Conservation (phyloP, 73 alveolate genomes). For the Stentor coeruleus region DNA sequence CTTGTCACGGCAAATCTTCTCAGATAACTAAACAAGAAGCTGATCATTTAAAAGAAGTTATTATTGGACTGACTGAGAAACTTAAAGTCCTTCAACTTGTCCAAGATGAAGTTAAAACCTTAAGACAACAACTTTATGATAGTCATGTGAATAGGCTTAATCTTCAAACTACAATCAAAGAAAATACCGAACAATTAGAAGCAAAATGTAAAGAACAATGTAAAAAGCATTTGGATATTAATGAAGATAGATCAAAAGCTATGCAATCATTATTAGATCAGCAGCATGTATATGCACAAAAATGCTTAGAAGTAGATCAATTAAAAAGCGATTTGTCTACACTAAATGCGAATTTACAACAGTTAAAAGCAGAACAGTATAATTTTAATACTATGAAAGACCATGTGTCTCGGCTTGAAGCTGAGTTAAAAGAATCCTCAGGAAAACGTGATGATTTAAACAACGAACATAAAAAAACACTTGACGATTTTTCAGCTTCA, state of each 20-base stretch:
- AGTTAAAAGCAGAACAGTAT: conserved; percentile 6
- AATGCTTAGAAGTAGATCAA: background rate
- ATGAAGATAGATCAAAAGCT: conserved; percentile 11
- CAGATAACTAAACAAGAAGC: conserved; percentile 9
- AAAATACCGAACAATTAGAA: background rate
- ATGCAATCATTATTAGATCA: background rate
- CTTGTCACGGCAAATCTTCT: background rate
- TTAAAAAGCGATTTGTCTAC: background rate
- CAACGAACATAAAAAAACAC: background rate
- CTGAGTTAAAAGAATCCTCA: background rate
- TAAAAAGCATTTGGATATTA: background rate
- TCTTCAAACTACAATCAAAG: background rate
- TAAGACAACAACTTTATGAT: conserved; percentile 5
- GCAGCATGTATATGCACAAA: conserved; percentile 11
- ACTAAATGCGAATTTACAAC: background rate
- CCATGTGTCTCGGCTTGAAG: background rate
- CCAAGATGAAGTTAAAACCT: conserved; percentile 15
- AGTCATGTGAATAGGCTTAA: background rate
- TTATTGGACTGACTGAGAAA: background rate
- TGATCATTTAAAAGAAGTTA: background rate
- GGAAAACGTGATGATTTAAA: background rate
- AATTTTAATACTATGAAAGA: conserved; percentile 9
- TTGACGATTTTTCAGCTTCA: background rate
- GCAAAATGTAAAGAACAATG: background rate
- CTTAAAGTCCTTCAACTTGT: background rate